A percentile compares a stretch with the other conserved stretches of the same genome.
These are phyloP conservation scores for Mortierella sp. DNA, from an alignment of 371 early-diverging fungal genomes.

Conservation along the genomic window DNA sequence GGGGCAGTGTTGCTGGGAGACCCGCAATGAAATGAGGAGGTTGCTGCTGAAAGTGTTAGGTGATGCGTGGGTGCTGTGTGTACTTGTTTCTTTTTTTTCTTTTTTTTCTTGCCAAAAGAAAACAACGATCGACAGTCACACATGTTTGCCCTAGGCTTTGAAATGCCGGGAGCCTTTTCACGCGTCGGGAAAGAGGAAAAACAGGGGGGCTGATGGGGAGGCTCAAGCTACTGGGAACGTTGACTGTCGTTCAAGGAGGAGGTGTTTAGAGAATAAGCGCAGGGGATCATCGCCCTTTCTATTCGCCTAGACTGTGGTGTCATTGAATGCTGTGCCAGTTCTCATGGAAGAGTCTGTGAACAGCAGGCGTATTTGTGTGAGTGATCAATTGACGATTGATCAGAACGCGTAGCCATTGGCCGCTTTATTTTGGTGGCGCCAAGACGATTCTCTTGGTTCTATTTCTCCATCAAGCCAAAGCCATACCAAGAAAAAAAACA, in stretches of 20 bases:
- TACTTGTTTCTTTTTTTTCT: neutral
- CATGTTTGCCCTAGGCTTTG: neutral
- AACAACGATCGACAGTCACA: conserved; percentile 13
- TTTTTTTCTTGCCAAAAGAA: neutral
- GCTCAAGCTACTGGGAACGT: too few species aligned
- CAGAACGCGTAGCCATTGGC: conserved; percentile 1
- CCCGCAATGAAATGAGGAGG: neutral
- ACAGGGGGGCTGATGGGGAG: neutral
- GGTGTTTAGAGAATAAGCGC: neutral
- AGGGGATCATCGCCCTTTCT: neutral
- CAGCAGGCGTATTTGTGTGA: neutral
- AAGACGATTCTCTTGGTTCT: neutral
- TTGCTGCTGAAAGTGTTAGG: neutral
- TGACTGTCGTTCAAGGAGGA: too few species aligned
- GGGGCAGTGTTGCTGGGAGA: neutral
- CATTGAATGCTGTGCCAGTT: neutral
- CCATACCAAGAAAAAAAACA: neutral
- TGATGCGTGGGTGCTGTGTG: neutral
- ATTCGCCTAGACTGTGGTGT: too few species aligned
- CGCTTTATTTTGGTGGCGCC: conserved; percentile 1
- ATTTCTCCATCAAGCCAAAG: neutral
- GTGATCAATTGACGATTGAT: neutral
- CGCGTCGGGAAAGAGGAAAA: neutral
- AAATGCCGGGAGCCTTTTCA: neutral
- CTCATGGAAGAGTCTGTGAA: neutral